Conservation (phyloP, 306 rosid genomes). For the Chamaecrista fasciculata region DNA sequence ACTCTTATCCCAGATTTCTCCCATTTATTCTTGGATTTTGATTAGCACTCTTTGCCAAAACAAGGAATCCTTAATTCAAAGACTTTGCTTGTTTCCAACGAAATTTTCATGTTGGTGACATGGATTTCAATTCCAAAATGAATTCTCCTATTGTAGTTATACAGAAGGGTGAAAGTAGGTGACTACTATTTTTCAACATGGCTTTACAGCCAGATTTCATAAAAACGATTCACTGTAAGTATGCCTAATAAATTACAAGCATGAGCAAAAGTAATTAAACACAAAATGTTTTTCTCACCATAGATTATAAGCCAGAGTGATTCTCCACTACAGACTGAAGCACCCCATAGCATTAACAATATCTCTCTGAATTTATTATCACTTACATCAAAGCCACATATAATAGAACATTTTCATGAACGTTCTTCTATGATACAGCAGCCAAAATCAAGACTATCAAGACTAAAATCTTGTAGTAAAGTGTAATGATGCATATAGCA, state of each 20-base stretch:
- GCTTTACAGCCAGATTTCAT: not conserved
- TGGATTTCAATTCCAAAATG: no score
- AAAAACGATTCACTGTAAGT: not conserved
- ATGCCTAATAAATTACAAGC: not conserved
- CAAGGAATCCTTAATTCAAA: no score
- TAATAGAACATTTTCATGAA: not conserved
- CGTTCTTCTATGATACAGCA: not conserved
- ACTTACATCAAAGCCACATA: not conserved
- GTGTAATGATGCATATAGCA: slow-evolving; percentile 21
- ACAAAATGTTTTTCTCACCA: not conserved
- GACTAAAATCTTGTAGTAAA: not conserved
- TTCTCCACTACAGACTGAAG: not conserved
- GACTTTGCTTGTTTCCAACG: no score
- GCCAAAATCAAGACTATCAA: no score
- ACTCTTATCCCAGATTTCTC: no score
- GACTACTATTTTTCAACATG: no score
- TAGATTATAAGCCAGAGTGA: not conserved
- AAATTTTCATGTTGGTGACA: no score
- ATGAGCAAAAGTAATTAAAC: not conserved
- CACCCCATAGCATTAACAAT: not conserved
- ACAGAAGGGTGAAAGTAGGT: no score
- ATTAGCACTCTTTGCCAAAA: no score
- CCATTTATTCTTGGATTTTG: no score
- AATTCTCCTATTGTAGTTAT: no score
- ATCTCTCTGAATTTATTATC: not conserved